These are phyloP conservation scores for Penicillium lividum DNA, from an alignment of 495 filamentous ascomycete genomes.

Conservation along the genomic window DNA sequence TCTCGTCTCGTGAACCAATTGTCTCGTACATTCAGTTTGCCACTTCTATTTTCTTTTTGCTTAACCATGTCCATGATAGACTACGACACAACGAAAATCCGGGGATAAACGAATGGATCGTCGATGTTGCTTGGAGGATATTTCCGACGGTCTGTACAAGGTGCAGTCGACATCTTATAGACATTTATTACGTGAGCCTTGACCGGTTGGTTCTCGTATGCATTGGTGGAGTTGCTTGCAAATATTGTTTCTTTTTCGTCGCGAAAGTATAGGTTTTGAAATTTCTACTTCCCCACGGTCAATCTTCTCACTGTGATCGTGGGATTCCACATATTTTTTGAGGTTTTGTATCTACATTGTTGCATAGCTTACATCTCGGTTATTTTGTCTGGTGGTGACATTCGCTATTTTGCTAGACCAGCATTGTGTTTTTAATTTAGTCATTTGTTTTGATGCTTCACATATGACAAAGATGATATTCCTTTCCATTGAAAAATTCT, in stretches of 20 bases:
- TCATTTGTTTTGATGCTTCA: neutral
- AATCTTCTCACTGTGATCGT: neutral
- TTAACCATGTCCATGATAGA: constrained; percentile 17
- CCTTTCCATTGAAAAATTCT: neutral
- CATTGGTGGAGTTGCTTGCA: constrained; percentile 21
- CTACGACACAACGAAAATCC: constrained; percentile 6
- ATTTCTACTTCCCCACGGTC: neutral
- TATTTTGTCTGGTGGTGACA: neutral
- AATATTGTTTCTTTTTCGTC: constrained; percentile 11
- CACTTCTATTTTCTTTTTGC: constrained; percentile 6
- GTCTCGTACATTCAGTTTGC: neutral
- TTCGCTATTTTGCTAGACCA: neutral
- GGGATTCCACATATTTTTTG: neutral
- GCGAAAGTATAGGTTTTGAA: neutral
- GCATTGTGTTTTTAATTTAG: neutral
- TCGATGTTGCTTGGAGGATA: constrained; percentile 1
- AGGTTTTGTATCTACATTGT: neutral
- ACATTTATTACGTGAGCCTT: constrained; percentile 1
- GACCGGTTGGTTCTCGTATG: neutral
- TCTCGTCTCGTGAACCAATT: constrained; percentile 21
- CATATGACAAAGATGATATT: neutral
- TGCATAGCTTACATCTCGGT: neutral
- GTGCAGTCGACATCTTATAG: constrained; percentile 4
- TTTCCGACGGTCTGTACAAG: neutral
- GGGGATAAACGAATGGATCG: constrained; percentile 2